Evolutionary conservation across 257 asterid species (phyloP).

Genomic region (Scutellaria minor): DNA sequence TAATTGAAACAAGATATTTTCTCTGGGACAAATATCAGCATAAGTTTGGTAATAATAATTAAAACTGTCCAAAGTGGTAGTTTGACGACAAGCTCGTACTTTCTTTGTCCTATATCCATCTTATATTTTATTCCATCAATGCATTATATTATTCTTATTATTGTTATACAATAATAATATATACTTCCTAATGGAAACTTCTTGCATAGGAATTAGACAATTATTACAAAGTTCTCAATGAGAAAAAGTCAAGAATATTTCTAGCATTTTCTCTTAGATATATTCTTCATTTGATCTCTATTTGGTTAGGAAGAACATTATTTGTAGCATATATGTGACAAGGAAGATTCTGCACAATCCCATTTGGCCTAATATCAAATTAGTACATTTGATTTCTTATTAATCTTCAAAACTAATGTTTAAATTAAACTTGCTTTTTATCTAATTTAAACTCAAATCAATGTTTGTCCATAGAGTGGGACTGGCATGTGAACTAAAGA

Average conservation of each 20-base stretch:
- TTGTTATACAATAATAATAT: not conserved
- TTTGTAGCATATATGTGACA: too few relatives aligned
- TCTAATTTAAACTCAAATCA: too few relatives aligned
- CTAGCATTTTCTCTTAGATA: not conserved
- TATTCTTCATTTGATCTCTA: not conserved
- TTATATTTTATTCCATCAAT: too few relatives aligned
- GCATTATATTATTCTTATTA: not conserved
- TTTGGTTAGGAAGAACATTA: not conserved
- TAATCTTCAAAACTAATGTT: too few relatives aligned
- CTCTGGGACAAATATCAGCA: slow-evolving; percentile 12
- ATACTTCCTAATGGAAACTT: not conserved
- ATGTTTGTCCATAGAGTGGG: too few relatives aligned
- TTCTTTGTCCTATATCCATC: too few relatives aligned
- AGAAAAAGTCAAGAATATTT: not conserved
- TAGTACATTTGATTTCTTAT: too few relatives aligned
- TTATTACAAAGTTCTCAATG: not conserved
- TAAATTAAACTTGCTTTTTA: too few relatives aligned
- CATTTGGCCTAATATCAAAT: too few relatives aligned
- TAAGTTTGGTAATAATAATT: slow-evolving; percentile 2
- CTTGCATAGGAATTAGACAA: not conserved
- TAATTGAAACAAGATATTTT: slow-evolving; percentile 6
- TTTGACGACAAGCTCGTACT: not conserved
- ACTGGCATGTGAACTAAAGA: too few relatives aligned
- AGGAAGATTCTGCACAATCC: too few relatives aligned
- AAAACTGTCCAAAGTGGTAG: not conserved